Conservation (phyloP, 2,329 filamentous ascomycete genomes). For the Raffaelea arxii region DNA sequence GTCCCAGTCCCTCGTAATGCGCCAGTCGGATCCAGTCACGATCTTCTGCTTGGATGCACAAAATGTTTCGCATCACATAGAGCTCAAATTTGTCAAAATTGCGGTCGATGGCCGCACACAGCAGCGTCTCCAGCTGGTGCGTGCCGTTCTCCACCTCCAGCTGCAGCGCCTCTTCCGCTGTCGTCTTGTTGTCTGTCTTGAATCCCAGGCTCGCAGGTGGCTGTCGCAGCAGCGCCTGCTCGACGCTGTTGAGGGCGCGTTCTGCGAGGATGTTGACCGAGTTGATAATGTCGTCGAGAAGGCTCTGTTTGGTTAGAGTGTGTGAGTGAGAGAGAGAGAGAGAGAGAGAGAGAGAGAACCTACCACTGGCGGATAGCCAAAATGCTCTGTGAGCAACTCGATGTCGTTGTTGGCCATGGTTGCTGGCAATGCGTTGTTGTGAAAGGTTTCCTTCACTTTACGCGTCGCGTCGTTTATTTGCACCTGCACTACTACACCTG, state of each 20-base stretch:
- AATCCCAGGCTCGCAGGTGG: slow-evolving; percentile 78
- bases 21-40: slow-evolving; percentile 69
- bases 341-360: slow-evolving; percentile 22
- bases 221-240: slow-evolving; percentile 66
- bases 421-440: neutral
- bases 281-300: slow-evolving; percentile 98
- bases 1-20: slow-evolving; percentile 68
- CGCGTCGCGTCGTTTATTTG: slow-evolving; percentile 5
- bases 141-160: slow-evolving; percentile 82
- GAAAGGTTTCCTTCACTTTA: neutral
- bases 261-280: slow-evolving; percentile 89
- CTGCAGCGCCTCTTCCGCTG: slow-evolving; percentile 37
- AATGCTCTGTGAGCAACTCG: slow-evolving; percentile 83
- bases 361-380: slow-evolving; percentile 88
- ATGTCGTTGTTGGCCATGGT: slow-evolving; percentile 35
- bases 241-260: slow-evolving; percentile 78
- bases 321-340: neutral
- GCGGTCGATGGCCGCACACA: slow-evolving; percentile 73
- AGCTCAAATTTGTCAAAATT: slow-evolving; percentile 84
- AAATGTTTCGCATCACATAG: slow-evolving; percentile 78
- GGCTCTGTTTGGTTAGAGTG: slow-evolving; percentile 44
- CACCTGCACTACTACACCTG: no score
- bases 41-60: slow-evolving; percentile 59
- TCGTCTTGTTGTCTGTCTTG: slow-evolving; percentile 22
- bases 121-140: slow-evolving; percentile 72